phyloP scores from a whole-genome alignment of 768 basidiomycete genomes.

The Amanita jacksonii region DNA sequence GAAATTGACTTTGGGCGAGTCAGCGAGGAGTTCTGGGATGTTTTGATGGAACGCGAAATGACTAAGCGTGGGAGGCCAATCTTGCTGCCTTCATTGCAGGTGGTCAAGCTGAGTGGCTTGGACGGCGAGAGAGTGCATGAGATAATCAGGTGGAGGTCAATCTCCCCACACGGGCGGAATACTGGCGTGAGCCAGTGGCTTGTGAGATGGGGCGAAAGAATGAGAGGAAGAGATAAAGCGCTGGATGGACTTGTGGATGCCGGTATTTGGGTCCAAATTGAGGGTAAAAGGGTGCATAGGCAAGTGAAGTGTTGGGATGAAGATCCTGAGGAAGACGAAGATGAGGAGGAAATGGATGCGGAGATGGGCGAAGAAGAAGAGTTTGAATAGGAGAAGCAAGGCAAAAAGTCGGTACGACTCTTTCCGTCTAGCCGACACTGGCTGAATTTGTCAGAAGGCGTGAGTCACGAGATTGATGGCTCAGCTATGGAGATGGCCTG shows the following conservation, averaged over 20 bases:
- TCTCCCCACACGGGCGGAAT: neutral
- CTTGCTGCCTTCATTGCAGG: constrained; percentile 19
- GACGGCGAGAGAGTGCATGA: constrained; percentile 6
- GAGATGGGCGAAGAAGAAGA: constrained; percentile 17
- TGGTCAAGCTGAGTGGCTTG: constrained; percentile 21
- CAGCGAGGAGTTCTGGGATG: constrained; percentile 20
- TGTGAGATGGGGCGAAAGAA: constrained; percentile 24
- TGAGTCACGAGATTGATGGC: no score
- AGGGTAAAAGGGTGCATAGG: constrained; percentile 8
- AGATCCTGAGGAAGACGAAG: constrained; percentile 17
- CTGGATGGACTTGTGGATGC: constrained; percentile 29
- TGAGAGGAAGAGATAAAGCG: constrained; percentile 24
- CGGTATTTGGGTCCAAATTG: constrained; percentile 20
- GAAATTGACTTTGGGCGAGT: constrained; percentile 35
- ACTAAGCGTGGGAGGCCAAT: neutral
- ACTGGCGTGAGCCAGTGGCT: constrained; percentile 17
- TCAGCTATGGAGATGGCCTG: no score
- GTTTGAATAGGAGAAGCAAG: constrained; percentile 9
- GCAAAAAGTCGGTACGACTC: no score
- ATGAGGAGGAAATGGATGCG: constrained; percentile 17
- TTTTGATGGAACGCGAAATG: constrained; percentile 20
- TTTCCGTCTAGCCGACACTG: no score
- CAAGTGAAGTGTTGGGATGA: constrained; percentile 22
- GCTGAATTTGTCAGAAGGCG: no score
- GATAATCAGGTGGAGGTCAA: constrained; percentile 5